Conservation (phyloP, 192 early-diverging fungal genomes). For the Umbelopsis sp. region DNA sequence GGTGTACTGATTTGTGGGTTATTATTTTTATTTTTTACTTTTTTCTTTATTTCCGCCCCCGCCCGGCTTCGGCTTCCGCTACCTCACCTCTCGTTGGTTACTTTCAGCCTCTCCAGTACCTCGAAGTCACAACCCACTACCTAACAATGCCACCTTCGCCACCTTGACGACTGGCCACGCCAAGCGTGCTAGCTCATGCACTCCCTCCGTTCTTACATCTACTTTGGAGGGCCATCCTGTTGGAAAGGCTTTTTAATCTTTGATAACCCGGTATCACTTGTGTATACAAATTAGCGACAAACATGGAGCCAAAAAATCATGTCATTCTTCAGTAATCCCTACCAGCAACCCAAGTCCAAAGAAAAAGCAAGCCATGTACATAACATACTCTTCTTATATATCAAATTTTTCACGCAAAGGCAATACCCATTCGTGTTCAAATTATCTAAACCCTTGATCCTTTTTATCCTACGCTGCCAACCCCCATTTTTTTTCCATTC, state of each 20-base stretch:
- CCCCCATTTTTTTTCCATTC: background rate
- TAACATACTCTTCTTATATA: background rate
- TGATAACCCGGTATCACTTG: background rate
- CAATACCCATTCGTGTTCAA: background rate
- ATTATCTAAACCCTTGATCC: background rate
- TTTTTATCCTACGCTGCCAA: background rate
- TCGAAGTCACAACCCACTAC: slow-evolving; percentile 12
- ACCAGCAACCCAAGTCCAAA: background rate
- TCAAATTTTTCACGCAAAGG: background rate
- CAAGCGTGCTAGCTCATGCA: slow-evolving; percentile 16
- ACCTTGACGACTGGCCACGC: background rate
- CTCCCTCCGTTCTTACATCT: background rate
- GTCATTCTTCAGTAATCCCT: background rate
- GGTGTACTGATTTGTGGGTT: background rate
- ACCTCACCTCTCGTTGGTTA: background rate
- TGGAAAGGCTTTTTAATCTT: background rate
- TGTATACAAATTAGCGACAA: background rate
- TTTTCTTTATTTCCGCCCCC: background rate
- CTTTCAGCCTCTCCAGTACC: slow-evolving; percentile 4
- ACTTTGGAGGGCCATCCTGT: background rate
- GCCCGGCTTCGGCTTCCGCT: background rate
- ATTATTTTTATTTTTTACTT: background rate
- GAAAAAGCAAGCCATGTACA: background rate
- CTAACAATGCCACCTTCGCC: slow-evolving; percentile 9
- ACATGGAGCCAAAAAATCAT: background rate